These are phyloP conservation scores for Pterocarpus macrocarpus DNA, from an alignment of 306 rosid species.

Conservation along the genomic window DNA sequence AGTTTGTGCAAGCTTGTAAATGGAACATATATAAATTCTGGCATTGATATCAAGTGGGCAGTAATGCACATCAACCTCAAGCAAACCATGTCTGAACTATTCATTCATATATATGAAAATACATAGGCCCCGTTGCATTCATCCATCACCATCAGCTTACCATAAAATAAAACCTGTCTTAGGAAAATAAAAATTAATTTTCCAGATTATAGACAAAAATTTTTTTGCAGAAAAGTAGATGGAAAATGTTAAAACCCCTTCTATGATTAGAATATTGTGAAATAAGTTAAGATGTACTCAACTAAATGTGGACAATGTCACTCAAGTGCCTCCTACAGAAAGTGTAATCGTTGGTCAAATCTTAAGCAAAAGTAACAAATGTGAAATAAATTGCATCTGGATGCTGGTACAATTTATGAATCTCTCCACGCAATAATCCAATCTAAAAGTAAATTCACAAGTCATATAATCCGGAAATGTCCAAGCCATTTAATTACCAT, in stretches of 20 bases:
- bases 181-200: not conserved
- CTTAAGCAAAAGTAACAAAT: not conserved
- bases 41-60: slow-evolving; percentile 8
- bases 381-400: slow-evolving; percentile 19
- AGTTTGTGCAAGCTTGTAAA: not conserved
- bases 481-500: not conserved
- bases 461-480: not conserved
- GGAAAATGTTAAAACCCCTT: not conserved
- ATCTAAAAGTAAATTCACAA: not conserved
- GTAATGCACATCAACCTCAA: not conserved
- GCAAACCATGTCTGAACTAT: not conserved
- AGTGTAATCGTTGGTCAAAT: not conserved
- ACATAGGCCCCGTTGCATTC: no score
- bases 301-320: not conserved
- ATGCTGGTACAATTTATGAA: not conserved
- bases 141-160: no score
- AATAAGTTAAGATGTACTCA: not conserved
- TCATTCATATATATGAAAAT: not conserved
- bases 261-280: not conserved
- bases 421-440: not conserved
- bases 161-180: not conserved
- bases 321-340: not conserved
- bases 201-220: no score
- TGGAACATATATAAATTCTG: not conserved
- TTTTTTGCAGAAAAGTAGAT: not conserved